Percentiles rank a stretch among this genome's conserved stretches.
Conservation (phyloP, 2,329 filamentous ascomycete species). For the Penicillium sp. region DNA sequence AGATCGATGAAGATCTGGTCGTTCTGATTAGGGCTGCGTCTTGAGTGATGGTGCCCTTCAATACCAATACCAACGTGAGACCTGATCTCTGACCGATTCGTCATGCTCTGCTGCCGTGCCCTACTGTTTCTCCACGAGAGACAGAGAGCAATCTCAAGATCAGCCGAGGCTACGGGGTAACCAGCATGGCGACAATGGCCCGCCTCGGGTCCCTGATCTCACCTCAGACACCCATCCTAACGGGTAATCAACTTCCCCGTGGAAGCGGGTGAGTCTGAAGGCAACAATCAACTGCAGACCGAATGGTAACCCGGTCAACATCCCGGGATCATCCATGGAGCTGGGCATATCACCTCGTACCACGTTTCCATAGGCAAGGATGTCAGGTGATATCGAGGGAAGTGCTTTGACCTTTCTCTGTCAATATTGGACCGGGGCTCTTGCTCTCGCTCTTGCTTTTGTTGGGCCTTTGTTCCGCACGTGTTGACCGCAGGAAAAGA, state of each 20-base stretch:
- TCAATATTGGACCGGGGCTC: background rate
- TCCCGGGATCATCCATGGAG: slow-evolving; percentile 16
- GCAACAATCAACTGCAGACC: slow-evolving; percentile 12
- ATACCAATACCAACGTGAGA: slow-evolving; percentile 5
- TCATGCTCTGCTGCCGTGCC: slow-evolving; percentile 3
- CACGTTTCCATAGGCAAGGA: slow-evolving; percentile 26
- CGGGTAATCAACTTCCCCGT: background rate
- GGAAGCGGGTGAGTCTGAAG: background rate
- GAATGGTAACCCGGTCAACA: slow-evolving; percentile 6
- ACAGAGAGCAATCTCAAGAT: background rate
- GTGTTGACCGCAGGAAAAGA: slow-evolving; percentile 9
- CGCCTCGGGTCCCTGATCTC: background rate
- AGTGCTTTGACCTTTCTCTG: slow-evolving; percentile 7
- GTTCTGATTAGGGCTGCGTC: slow-evolving; percentile 17
- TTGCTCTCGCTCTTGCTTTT: background rate
- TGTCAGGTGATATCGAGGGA: slow-evolving; percentile 14
- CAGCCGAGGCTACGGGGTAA: background rate
- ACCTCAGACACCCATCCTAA: background rate
- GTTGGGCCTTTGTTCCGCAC: slow-evolving; percentile 6
- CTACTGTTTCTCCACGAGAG: slow-evolving; percentile 2
- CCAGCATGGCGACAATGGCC: background rate
- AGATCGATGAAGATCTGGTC: slow-evolving; percentile 16
- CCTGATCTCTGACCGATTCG: slow-evolving; percentile 6
- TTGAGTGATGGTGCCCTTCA: slow-evolving; percentile 1
- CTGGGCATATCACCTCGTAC: slow-evolving; percentile 24